Evolutionary conservation across 495 filamentous ascomycete species (phyloP).

Genomic region (Daldinia grandis): DNA sequence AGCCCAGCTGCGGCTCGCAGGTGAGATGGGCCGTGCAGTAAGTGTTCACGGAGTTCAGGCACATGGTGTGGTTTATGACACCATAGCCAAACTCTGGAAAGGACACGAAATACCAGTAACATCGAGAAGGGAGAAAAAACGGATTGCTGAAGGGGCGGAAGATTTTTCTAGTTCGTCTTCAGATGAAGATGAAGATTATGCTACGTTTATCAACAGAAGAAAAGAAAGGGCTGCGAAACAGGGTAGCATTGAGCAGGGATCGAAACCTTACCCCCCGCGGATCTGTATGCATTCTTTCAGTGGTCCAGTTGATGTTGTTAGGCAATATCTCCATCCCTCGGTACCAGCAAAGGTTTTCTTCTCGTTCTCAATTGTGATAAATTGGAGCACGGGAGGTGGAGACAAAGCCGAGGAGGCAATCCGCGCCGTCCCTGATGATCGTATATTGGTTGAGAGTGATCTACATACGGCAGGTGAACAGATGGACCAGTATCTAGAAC

Average conservation of each 20-base stretch:
- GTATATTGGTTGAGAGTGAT: slow-evolving; percentile 89
- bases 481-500: slow-evolving; percentile 83
- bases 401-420: slow-evolving; percentile 69
- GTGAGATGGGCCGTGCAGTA: slow-evolving; percentile 79
- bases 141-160: slow-evolving; percentile 54
- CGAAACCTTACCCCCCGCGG: slow-evolving; percentile 79
- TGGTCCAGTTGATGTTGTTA: slow-evolving; percentile 76
- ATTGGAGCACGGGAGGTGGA: slow-evolving; percentile 66
- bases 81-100: slow-evolving; percentile 78
- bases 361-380: slow-evolving; percentile 87
- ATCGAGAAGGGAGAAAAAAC: slow-evolving; percentile 67
- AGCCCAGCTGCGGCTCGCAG: slow-evolving; percentile 87
- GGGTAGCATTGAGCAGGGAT: slow-evolving; percentile 8
- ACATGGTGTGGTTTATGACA: slow-evolving; percentile 82
- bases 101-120: slow-evolving; percentile 77
- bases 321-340: slow-evolving; percentile 77
- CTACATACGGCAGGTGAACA: slow-evolving; percentile 81
- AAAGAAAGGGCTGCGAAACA: slow-evolving; percentile 17
- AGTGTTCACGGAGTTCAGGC: slow-evolving; percentile 93
- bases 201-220: slow-evolving; percentile 15
- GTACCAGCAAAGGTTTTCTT: slow-evolving; percentile 84
- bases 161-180: slow-evolving; percentile 58
- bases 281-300: slow-evolving; percentile 96
- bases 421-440: slow-evolving; percentile 75
- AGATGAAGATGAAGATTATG: slow-evolving; percentile 45